Evolutionary conservation across 768 basidiomycete species (phyloP).

Genomic region (Tylopilus plumbeoviolaceoides): DNA sequence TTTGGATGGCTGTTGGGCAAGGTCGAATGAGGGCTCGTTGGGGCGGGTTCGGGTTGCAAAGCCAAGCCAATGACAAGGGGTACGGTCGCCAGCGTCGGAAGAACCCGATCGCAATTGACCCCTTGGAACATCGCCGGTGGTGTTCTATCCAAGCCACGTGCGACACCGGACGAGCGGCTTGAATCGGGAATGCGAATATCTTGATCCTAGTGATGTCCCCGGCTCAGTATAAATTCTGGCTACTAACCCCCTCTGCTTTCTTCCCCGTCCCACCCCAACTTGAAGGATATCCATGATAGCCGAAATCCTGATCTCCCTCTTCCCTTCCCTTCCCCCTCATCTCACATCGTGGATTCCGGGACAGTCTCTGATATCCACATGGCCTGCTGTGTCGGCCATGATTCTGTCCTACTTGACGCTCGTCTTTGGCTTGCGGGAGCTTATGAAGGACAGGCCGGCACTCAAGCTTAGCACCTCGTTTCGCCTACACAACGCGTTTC

Average conservation of each 20-base stretch:
- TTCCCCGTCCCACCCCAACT: neutral
- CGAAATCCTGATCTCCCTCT: neutral
- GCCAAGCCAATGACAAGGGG: too few relatives aligned
- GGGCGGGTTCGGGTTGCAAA: too few relatives aligned
- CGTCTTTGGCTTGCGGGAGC: slow-evolving; percentile 75
- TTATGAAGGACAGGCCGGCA: slow-evolving; percentile 75
- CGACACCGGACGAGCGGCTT: too few relatives aligned
- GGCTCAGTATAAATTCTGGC: neutral
- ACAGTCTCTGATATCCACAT: slow-evolving; percentile 75
- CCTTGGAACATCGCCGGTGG: too few relatives aligned
- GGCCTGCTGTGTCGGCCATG: slow-evolving; percentile 58
- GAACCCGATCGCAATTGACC: too few relatives aligned
- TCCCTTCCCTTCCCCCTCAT: slow-evolving; percentile 44
- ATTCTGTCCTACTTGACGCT: slow-evolving; percentile 76
- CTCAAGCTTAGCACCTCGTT: slow-evolving; percentile 72
- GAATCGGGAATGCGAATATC: neutral
- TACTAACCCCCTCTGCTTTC: neutral
- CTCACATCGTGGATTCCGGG: slow-evolving; percentile 67
- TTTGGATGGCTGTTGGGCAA: too few relatives aligned
- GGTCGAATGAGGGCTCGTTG: too few relatives aligned
- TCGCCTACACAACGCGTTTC: slow-evolving; percentile 81
- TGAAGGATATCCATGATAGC: slow-evolving; percentile 10
- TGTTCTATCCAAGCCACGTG: too few relatives aligned
- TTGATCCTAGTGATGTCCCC: neutral
- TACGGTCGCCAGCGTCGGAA: too few relatives aligned